Evolutionary conservation across 352 stramenopile genomes (phyloP).

Genomic region (Phytophthora kernoviae): DNA sequence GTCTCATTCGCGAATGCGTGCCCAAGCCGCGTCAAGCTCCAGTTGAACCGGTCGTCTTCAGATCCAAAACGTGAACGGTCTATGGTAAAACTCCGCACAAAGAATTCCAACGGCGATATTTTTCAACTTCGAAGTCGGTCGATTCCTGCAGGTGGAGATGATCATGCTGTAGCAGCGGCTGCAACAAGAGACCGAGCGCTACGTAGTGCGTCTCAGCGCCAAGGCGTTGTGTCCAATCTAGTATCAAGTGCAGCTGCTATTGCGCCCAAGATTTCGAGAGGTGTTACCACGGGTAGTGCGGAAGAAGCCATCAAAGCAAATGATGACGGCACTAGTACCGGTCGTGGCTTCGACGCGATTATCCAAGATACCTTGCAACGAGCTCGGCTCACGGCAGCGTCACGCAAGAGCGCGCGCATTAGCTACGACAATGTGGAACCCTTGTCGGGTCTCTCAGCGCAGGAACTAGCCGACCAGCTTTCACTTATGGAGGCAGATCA

Average conservation of each 20-base stretch:
- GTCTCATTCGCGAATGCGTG: constrained; percentile 41
- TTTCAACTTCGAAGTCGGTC: constrained; percentile 54
- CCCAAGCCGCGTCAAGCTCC: constrained; percentile 67
- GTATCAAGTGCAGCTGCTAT: constrained; percentile 27
- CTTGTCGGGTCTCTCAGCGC: constrained; percentile 58
- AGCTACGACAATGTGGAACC: constrained; percentile 85
- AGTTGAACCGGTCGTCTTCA: constrained; percentile 71
- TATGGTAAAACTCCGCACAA: constrained; percentile 65
- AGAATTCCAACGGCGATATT: constrained; percentile 56
- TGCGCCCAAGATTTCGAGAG: constrained; percentile 66
- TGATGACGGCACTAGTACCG: constrained; percentile 8
- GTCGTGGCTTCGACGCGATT: constrained; percentile 49
- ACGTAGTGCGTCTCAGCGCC: constrained; percentile 23
- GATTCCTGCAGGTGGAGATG: constrained; percentile 23
- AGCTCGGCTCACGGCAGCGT: constrained; percentile 50
- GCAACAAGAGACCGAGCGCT: constrained; percentile 20
- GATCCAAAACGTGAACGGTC: constrained; percentile 77
- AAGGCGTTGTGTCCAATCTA: constrained; percentile 15
- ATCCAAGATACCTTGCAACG: constrained; percentile 80
- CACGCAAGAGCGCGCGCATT: constrained; percentile 65
- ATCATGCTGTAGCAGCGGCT: constrained; percentile 27
- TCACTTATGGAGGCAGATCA: constrained; percentile 82
- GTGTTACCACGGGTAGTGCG: constrained; percentile 67
- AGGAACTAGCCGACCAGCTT: constrained; percentile 82
- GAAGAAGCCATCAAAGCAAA: constrained; percentile 39